Base-by-base conservation (phyloP, 331 rosid species). In the Phaseolus coccineus region DNA sequence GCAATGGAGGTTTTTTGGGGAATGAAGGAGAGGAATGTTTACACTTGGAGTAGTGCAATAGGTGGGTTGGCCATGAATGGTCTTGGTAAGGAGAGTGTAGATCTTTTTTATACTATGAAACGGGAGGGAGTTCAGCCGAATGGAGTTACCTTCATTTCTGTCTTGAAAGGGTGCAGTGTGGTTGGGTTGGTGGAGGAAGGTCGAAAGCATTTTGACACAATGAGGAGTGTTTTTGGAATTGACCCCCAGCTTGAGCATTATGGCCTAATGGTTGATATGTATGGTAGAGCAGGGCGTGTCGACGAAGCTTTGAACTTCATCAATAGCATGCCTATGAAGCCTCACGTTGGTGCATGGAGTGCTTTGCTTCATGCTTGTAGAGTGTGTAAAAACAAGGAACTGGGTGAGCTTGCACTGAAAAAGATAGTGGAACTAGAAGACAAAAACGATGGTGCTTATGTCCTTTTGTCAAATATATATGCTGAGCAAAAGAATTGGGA, bases 171-270 rank as follows among this genome's bases (percentile, higher is more conserved):
- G 11, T 89, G 93, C 63, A 73, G 78, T 66, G 89, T 85, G 78
- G 89, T 80, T 53, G 93, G 93, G 61, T 40, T 87, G 40, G 93
- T 89, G 16, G 84, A 85, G 61, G 85, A 87, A 80, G 91, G 91
- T 3, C 14, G 42, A 14, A 76, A 71, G 31, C 85, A 78, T 74
- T 87, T 89, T 30, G 74, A 84, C 2, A 77, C 87, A 1, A 89
- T 89, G 91, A 67, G 44, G 59, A 35, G 13, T 52, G 56, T 68
- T 3, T 82, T 66, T 71, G 87, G 83, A 40, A 79, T 87, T 67
- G 88, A 85, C 11, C 91, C 91, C 70, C 55, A 77, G 35, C 73
- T 82, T 9, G 87, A 89, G 80, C 89, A 89, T 30, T 83, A 80
- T 69, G 93, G 93, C 10, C 85, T 87, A 62, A 58, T 89, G 81